These are phyloP conservation scores for Yamadazyma atmosphaerica DNA, from an alignment of 1,139 yeast species.

Conservation along the genomic window DNA sequence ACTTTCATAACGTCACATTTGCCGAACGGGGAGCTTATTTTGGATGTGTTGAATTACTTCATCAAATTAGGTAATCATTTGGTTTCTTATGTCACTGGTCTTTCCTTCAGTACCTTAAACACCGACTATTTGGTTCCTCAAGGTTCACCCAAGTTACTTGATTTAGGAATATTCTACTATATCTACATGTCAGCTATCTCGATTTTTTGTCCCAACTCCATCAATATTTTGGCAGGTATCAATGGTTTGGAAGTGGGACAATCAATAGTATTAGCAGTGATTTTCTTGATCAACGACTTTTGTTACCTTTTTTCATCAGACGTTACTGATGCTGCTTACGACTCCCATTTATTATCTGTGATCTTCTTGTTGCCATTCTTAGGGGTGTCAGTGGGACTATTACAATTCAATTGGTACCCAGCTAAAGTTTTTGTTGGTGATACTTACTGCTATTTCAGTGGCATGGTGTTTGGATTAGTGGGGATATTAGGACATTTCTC, in stretches of 20 bases:
- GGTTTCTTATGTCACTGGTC: slow-evolving; percentile 37
- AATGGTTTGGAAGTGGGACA: slow-evolving; percentile 98
- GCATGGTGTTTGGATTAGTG: slow-evolving; percentile 97
- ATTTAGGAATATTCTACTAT: slow-evolving; percentile 79
- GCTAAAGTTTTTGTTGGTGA: slow-evolving; percentile 95
- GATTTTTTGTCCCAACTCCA: slow-evolving; percentile 95
- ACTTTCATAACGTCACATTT: slow-evolving; percentile 49
- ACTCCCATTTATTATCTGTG: slow-evolving; percentile 80
- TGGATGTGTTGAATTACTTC: slow-evolving; percentile 21
- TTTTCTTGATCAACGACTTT: slow-evolving; percentile 73
- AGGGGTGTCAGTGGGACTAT: slow-evolving; percentile 78
- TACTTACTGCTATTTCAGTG: slow-evolving; percentile 95
- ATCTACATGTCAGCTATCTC: slow-evolving; percentile 88
- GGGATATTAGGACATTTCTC: slow-evolving; percentile 97
- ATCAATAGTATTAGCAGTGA: slow-evolving; percentile 70
- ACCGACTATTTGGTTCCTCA: slow-evolving; percentile 32
- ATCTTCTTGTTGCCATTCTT: slow-evolving; percentile 81
- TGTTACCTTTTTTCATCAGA: slow-evolving; percentile 55
- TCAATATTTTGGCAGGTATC: slow-evolving; percentile 92
- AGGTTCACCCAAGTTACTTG: slow-evolving; percentile 51
- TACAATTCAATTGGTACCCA: slow-evolving; percentile 86
- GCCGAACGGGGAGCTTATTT: slow-evolving; percentile 24
- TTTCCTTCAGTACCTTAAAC: slow-evolving; percentile 38
- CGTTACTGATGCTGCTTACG: slow-evolving; percentile 60
- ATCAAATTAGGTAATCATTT: slow-evolving; percentile 34